These are phyloP conservation scores for Ogataea nitratoaversa DNA, from an alignment of 805 yeast species.

Conservation along the genomic window DNA sequence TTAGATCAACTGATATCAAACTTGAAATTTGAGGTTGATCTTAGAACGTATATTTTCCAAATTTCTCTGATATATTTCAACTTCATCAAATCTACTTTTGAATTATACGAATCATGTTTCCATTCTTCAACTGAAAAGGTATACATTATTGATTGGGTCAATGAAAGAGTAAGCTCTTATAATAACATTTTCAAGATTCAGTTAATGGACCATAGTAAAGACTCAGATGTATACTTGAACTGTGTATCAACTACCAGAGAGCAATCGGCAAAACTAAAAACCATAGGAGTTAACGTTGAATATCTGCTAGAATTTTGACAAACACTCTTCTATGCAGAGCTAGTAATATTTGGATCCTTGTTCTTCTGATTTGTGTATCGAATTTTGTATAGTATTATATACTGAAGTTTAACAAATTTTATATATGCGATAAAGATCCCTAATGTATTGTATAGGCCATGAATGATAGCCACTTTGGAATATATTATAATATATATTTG, in stretches of 20 bases:
- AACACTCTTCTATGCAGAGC: no score
- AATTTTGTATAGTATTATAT: no score
- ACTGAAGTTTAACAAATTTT: no score
- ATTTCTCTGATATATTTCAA: conserved; percentile 61
- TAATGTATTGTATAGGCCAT: no score
- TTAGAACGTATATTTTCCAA: conserved; percentile 52
- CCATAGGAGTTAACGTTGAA: conserved; percentile 70
- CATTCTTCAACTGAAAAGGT: conserved; percentile 16
- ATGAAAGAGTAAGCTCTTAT: conserved; percentile 56
- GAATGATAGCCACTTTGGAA: no score
- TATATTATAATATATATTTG: no score
- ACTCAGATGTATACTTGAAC: conserved; percentile 47
- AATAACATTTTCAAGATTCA: conserved; percentile 61
- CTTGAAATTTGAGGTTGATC: conserved; percentile 53
- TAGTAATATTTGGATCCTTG: no score
- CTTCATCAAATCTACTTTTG: conserved; percentile 52
- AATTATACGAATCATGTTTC: conserved; percentile 51
- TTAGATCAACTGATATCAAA: conserved; percentile 45
- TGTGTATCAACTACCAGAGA: conserved; percentile 51
- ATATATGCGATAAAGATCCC: no score
- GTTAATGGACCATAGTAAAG: conserved; percentile 55
- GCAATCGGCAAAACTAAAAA: conserved; percentile 60
- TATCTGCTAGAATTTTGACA: conserved; percentile 41
- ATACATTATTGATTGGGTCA: conserved; percentile 70
- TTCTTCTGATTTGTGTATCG: no score